These are phyloP conservation scores for Protomyces inouyei DNA, from an alignment of 1,139 yeast species.

Conservation along the genomic window DNA sequence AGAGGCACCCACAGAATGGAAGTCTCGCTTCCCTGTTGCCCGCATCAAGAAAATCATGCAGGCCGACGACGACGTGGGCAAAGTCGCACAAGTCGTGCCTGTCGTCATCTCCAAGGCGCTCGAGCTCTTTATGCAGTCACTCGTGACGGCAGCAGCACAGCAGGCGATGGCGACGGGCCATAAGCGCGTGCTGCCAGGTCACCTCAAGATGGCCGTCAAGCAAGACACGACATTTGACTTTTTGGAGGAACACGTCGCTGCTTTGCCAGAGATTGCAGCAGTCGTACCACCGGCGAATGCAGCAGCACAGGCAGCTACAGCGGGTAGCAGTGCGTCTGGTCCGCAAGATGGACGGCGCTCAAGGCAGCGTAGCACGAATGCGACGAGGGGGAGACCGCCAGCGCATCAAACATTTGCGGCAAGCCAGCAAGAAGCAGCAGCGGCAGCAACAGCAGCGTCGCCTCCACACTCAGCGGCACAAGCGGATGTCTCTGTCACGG, in stretches of 20 bases:
- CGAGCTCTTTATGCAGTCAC: constrained; percentile 82
- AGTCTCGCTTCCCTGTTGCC: constrained; percentile 44
- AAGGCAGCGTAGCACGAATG: neutral
- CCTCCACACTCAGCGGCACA: neutral
- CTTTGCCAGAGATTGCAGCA: constrained; percentile 35
- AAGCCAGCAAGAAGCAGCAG: neutral
- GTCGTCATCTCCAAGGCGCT: constrained; percentile 86
- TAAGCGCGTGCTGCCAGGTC: constrained; percentile 76
- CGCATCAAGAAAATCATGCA: constrained; percentile 95
- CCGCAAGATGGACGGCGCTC: neutral
- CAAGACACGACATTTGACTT: constrained; percentile 90
- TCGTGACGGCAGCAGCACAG: constrained; percentile 76
- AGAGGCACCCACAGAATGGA: constrained; percentile 23
- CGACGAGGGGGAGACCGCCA: neutral
- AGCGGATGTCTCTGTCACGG: neutral
- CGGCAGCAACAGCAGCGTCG: neutral
- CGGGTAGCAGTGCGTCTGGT: neutral
- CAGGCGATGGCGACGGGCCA: constrained; percentile 74
- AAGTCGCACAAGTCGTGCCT: constrained; percentile 98
- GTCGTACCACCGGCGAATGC: neutral
- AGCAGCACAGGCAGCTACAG: neutral
- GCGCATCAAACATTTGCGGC: neutral
- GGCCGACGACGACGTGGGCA: constrained; percentile 96
- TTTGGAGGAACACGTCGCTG: constrained; percentile 65
- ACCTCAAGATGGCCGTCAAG: constrained; percentile 76